Conservation (phyloP, 805 yeast species). For the Hanseniaspora pseudoguilliermondii region DNA sequence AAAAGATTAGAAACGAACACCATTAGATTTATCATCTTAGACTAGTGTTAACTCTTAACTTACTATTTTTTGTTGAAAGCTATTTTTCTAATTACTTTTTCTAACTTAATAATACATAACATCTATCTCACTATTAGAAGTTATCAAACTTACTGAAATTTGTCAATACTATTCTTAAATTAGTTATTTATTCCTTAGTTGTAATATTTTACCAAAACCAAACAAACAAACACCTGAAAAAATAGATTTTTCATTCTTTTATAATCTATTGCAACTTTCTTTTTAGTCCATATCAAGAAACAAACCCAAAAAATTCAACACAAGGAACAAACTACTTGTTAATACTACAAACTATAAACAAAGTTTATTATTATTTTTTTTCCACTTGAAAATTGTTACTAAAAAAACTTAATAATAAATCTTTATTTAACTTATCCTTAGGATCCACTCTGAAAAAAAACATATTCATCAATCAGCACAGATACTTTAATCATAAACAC, state of each 20-base stretch:
- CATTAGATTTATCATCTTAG: too few species aligned
- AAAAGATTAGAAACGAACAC: too few species aligned
- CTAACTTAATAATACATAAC: too few species aligned
- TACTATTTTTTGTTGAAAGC: too few species aligned
- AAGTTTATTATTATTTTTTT: neutral
- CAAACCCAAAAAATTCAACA: neutral
- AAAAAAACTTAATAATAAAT: neutral
- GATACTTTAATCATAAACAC: neutral
- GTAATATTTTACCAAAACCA: neutral
- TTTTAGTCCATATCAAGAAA: neutral
- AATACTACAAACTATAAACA: neutral
- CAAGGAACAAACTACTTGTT: neutral
- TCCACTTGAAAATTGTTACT: neutral
- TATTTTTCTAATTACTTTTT: too few species aligned
- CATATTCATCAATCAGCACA: neutral
- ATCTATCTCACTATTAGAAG: too few species aligned
- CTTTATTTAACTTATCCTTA: neutral
- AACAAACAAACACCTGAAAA: neutral
- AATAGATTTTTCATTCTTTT: neutral
- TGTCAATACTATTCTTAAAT: too few species aligned
- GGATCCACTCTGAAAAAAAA: neutral
- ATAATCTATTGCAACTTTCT: neutral
- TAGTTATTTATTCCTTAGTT: too few species aligned
- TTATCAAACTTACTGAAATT: too few species aligned
- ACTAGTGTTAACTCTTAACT: too few species aligned